Conservation (phyloP, 1,284 basidiomycete genomes). For the Malassezia brasiliensis region DNA sequence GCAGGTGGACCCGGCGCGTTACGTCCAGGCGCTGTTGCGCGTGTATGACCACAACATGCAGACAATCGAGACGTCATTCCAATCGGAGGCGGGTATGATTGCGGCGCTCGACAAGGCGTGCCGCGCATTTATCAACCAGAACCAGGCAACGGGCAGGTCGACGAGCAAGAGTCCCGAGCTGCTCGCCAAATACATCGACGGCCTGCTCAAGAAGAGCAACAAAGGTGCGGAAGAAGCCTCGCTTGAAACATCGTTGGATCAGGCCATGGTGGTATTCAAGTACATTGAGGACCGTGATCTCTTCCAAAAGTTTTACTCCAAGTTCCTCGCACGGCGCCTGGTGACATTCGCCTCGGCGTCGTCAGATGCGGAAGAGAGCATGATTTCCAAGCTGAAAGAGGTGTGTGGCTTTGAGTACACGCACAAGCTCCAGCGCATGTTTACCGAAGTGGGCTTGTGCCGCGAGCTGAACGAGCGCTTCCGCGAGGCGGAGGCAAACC, state of each 20-base stretch:
- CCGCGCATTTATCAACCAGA: slow-evolving; percentile 89
- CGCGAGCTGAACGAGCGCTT: slow-evolving; percentile 94
- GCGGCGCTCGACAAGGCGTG: slow-evolving; percentile 87
- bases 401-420: slow-evolving; percentile 98
- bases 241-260: slow-evolving; percentile 77
- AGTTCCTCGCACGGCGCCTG: slow-evolving; percentile 86
- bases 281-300: slow-evolving; percentile 99
- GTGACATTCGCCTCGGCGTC: slow-evolving; percentile 87
- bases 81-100: slow-evolving; percentile 86
- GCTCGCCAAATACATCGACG: slow-evolving; percentile 85
- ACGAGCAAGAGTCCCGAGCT: slow-evolving; percentile 74
- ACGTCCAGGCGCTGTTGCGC: slow-evolving; percentile 81
- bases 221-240: slow-evolving; percentile 80
- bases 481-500: slow-evolving; percentile 83
- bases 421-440: slow-evolving; percentile 95
- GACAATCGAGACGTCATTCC: slow-evolving; percentile 81
- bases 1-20: slow-evolving; percentile 67
- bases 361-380: slow-evolving; percentile 90
- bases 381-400: slow-evolving; percentile 98
- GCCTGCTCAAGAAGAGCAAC: slow-evolving; percentile 85
- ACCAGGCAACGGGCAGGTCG: slow-evolving; percentile 57
- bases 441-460: slow-evolving; percentile 91
- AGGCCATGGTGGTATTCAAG: slow-evolving; percentile 96
- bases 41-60: slow-evolving; percentile 87
- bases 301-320: slow-evolving; percentile 98